Base-by-base conservation (phyloP, 345 rosid genomes). In the Mercurialis annua region DNA sequence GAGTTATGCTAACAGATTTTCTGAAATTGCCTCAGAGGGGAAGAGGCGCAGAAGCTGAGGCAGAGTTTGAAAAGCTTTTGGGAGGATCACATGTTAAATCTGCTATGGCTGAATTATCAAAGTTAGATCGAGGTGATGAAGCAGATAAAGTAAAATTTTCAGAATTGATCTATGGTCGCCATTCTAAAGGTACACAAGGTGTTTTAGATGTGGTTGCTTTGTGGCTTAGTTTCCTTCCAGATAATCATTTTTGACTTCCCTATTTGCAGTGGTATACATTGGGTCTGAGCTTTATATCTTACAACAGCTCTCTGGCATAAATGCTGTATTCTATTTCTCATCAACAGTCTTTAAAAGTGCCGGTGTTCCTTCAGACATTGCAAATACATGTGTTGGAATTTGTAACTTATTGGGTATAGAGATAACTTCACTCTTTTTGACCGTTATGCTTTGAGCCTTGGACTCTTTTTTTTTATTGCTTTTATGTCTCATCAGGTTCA, bases 301-400 rank as follows among this genome's bases (percentile, higher is more conserved):
- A 80, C 98, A 93, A 85, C 97, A 93, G 83, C 85, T 93, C 71
- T 93, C 97, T 50, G 97, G 98, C 70, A 90, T 88, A 84, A 93
- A 93, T 75, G 93, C 96, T 61, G 86, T 93, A 64, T 93, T 93
- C 85, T 93, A 88, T 82, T 90, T 90, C 83, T 93, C 97, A 69
- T 90, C 98, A 56, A 81, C 93, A 48, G 96, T 93, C 71, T 90
- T 93, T 84, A 87, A 83, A 84, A 93, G 75, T 53, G 92, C 92
- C 52, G 97, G 96, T 49, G 83, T 93, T 65, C 97, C 98, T 80
- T 86, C 98, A 69, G 92, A 83, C 69, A 72, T 82, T 59, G 98
- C 90, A 56, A 93, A 88, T 76, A 80, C 82, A 38, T 88, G 93
- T 70, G 80, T 93, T 56, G 97, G 97, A 71, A 62, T 93, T 51